Conservation (phyloP, 2,329 filamentous ascomycete species). For the Rutstroemia sp. region DNA sequence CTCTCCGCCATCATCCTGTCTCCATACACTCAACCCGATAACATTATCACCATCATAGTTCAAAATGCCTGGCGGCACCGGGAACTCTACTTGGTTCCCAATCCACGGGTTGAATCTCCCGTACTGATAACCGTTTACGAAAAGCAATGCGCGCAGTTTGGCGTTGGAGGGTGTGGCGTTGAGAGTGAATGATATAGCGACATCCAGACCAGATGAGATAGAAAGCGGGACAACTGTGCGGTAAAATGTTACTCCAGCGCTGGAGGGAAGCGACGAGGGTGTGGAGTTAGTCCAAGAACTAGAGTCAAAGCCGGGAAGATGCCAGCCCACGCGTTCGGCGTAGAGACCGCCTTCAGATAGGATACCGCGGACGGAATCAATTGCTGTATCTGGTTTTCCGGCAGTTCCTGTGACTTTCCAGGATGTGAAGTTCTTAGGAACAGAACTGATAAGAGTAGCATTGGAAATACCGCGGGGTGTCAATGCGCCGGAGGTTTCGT, state of each 20-base stretch:
- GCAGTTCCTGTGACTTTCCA: slow-evolving; percentile 54
- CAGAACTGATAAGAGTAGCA: slow-evolving; percentile 38
- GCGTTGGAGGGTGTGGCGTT: slow-evolving; percentile 34
- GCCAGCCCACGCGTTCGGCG: slow-evolving; percentile 50
- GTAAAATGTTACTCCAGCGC: slow-evolving; percentile 48
- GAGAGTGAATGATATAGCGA: slow-evolving; percentile 48
- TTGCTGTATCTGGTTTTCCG: slow-evolving; percentile 35
- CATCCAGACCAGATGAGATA: slow-evolving; percentile 45
- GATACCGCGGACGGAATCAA: slow-evolving; percentile 46
- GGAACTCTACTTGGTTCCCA: slow-evolving; percentile 7
- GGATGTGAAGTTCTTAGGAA: slow-evolving; percentile 15
- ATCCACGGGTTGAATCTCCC: slow-evolving; percentile 9
- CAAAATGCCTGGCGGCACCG: slow-evolving; percentile 9
- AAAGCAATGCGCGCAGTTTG: slow-evolving; percentile 47
- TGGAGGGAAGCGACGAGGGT: slow-evolving; percentile 34
- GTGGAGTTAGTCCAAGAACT: slow-evolving; percentile 32
- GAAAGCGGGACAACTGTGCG: slow-evolving; percentile 42
- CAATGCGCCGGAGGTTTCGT: slow-evolving; percentile 40
- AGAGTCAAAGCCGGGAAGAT: slow-evolving; percentile 48
- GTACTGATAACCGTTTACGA: slow-evolving; percentile 48
- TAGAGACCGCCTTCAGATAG: slow-evolving; percentile 51
- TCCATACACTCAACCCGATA: slow-evolving; percentile 8
- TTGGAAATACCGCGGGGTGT: slow-evolving; percentile 44
- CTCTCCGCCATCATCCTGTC: background rate
- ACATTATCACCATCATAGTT: slow-evolving; percentile 8